Percentiles rank a stretch among this genome's conserved stretches.
Conservation (phyloP, 805 yeast genomes). For the Saturnispora besseyi region DNA sequence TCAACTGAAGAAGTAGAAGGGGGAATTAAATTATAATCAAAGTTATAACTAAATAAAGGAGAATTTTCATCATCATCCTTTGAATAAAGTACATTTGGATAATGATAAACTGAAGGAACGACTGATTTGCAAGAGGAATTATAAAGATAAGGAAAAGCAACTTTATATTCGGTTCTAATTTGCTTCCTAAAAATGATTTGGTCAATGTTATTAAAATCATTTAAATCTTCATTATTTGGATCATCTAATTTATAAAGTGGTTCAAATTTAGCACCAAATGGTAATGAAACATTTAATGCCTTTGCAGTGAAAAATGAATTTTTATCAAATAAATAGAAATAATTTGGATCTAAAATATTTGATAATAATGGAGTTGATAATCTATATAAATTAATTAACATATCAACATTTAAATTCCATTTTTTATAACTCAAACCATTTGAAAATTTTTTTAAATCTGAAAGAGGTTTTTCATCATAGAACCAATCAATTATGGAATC, state of each 20-base stretch:
- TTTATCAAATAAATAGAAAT: slow-evolving; percentile 64
- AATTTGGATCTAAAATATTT: slow-evolving; percentile 42
- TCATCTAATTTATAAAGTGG: slow-evolving; percentile 64
- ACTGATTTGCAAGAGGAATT: slow-evolving; percentile 69
- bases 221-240: slow-evolving; percentile 63
- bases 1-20: slow-evolving; percentile 17
- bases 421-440: slow-evolving; percentile 71
- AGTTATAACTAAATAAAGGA: slow-evolving; percentile 50
- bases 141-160: slow-evolving; percentile 80
- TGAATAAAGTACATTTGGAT: slow-evolving; percentile 46
- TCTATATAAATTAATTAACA: slow-evolving; percentile 57
- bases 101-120: slow-evolving; percentile 50
- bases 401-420: slow-evolving; percentile 57
- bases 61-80: slow-evolving; percentile 40
- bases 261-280: slow-evolving; percentile 96
- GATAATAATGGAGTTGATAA: slow-evolving; percentile 64
- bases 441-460: slow-evolving; percentile 44
- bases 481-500: slow-evolving; percentile 62
- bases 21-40: slow-evolving; percentile 47
- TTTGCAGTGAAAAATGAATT: slow-evolving; percentile 84
- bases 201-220: slow-evolving; percentile 85
- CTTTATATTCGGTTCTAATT: slow-evolving; percentile 70
- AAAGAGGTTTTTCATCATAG: slow-evolving; percentile 66
- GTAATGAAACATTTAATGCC: slow-evolving; percentile 76
- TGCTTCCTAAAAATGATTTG: slow-evolving; percentile 74